Percentiles rank a stretch among this genome's conserved stretches.
phyloP scores from a whole-genome alignment of 108 stramenopile genomes.

The Nannochloropsis gaditana region DNA sequence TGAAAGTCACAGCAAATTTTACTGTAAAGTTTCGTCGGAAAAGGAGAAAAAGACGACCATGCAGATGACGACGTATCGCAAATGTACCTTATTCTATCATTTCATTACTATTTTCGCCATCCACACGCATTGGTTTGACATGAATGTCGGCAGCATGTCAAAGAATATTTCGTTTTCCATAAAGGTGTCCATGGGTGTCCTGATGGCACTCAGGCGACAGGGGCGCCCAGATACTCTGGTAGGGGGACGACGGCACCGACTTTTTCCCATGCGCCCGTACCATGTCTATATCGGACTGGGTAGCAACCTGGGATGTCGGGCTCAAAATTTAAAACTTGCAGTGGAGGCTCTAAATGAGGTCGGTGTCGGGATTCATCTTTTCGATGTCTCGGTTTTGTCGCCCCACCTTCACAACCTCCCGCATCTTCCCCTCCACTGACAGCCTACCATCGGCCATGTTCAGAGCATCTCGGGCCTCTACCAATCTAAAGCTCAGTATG shows the following conservation, averaged over 20 bases:
- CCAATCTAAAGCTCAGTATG: constrained; percentile 48
- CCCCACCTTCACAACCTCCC: no score
- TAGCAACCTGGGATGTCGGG: constrained; percentile 46
- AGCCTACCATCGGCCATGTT: constrained; percentile 26
- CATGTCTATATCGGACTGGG: constrained; percentile 44
- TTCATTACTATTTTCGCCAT: no score
- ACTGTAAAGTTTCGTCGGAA: no score
- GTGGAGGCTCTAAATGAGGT: constrained; percentile 32
- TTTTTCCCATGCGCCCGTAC: not conserved
- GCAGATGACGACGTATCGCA: no score
- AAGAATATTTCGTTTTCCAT: not conserved
- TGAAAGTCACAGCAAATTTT: no score
- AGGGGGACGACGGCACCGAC: not conserved
- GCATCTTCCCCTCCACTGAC: not conserved
- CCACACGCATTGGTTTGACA: not conserved
- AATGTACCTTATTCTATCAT: no score
- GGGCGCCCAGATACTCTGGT: constrained; percentile 1
- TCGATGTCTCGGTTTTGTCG: not conserved
- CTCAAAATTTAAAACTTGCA: constrained; percentile 34
- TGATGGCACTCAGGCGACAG: not conserved
- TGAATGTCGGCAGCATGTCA: not conserved
- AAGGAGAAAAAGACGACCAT: no score
- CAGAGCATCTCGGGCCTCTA: constrained; percentile 45
- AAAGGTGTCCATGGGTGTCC: not conserved
- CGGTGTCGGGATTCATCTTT: not conserved